phyloP scores from a whole-genome alignment of 148 eudicot species.

The Salicornia ramosissima region DNA sequence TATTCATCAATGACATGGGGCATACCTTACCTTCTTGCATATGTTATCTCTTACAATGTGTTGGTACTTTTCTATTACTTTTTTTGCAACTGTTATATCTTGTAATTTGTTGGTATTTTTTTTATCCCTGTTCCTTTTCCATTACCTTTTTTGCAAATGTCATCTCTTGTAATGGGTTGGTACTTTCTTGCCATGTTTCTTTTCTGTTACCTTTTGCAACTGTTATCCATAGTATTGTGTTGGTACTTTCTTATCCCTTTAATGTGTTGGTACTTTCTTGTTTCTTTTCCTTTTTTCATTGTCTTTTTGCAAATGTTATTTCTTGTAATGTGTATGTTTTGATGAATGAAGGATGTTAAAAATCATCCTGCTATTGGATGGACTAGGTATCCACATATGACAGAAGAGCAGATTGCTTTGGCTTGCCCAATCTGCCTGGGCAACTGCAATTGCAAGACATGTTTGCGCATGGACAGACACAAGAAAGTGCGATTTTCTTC shows the following conservation, averaged over 20 bases:
- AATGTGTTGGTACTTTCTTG: neutral
- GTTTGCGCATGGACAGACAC: slow-evolving; percentile 38
- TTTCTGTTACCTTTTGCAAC: neutral
- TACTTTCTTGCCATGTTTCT: too few species aligned
- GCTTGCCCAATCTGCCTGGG: slow-evolving; percentile 50
- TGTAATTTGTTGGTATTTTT: neutral
- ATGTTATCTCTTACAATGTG: neutral
- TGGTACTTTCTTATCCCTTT: neutral
- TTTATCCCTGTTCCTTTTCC: too few species aligned
- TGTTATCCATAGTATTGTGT: neutral
- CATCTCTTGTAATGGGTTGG: neutral
- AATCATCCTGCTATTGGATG: neutral
- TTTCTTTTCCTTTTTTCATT: too few species aligned
- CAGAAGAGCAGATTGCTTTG: slow-evolving; percentile 44
- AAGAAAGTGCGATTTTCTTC: slow-evolving; percentile 14
- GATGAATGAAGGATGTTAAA: neutral
- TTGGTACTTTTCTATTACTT: too few species aligned
- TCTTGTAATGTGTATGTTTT: neutral
- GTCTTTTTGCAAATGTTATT: neutral
- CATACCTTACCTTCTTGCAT: neutral
- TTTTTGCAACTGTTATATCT: neutral
- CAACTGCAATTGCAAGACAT: slow-evolving; percentile 64
- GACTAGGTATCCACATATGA: slow-evolving; percentile 48
- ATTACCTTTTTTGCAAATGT: neutral
- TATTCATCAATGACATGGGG: too few species aligned